Base-by-base conservation (phyloP, 257 asterid species). In the Solanum medicagineum region DNA sequence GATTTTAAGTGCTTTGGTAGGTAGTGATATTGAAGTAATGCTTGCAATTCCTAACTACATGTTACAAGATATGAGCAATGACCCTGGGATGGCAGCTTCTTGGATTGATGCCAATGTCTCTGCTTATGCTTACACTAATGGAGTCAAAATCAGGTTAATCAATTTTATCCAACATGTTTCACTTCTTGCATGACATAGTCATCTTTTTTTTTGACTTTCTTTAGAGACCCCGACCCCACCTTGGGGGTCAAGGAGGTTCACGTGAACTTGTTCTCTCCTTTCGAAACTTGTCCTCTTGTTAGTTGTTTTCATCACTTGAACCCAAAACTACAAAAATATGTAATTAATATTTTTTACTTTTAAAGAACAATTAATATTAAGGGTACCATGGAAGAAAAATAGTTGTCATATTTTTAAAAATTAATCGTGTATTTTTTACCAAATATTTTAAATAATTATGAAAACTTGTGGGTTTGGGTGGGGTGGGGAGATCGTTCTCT, bases 61-160 rank as follows among this genome's bases (percentile, higher is more conserved):
- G 99, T 88, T 96, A 81, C 90, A 87, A 70, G 90, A 89, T 63
- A 93, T 96, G 92, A 94, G 98, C 84, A 90, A 87, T 84, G 90
- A 94, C 73, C 69, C 95, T 1, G 83, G 70, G 16, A 92, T 94
- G 16, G 99, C 99, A 15, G 90, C 88, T 19, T 59, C 92, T 29
- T 96, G 99, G 99, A 97, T 96, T 20, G 93, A 95, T 19, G 98
- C 95, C 11, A 96, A 96, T 69, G 86, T 96, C 81, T 93, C 98
- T 15, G 77, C 90, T 80, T 94, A 93, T 68, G 88, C 92, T 22
- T 86, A 90, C 70, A 66, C 91, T 26, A 95, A 95, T 26, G 97
- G 98, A 4, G 97, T 95, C 24, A 89, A 96, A 36, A 93, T 96
- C 94, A 94, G 94, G 98, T 94, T 73, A 57, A 45, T 70, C 6